phyloP scores from a whole-genome alignment of 73 alveolate species.

The Symbiodinium natans region DNA sequence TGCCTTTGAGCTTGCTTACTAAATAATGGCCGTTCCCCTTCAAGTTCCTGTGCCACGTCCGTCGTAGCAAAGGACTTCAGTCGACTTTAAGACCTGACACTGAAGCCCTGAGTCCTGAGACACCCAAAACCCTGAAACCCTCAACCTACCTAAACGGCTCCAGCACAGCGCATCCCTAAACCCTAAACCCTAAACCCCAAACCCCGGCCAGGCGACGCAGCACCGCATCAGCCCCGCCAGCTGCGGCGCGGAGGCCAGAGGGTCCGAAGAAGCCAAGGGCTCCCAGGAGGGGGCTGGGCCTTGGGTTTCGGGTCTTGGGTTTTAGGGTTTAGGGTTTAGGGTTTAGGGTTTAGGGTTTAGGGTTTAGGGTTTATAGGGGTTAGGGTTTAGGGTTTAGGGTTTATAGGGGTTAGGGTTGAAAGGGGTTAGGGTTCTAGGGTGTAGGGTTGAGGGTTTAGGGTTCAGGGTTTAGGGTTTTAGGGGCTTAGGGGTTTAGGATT shows the following conservation, averaged over 20 bases:
- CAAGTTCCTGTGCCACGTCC: no score
- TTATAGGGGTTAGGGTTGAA: neutral
- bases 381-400: neutral
- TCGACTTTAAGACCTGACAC: no score
- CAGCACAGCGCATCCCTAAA: neutral
- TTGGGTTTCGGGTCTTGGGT: neutral
- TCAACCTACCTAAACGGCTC: neutral
- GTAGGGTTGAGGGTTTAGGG: neutral
- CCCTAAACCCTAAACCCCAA: neutral
- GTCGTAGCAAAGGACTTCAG: no score
- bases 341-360: neutral
- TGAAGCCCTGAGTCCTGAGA: no score
- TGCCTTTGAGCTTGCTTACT: no score
- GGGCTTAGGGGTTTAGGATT: no score
- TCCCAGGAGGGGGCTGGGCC: neutral
- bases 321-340: neutral
- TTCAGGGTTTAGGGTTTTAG: no score
- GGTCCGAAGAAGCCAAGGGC: neutral
- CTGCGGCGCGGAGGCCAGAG: neutral
- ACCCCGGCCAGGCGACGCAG: neutral
- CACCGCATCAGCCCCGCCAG: neutral
- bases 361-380: neutral
- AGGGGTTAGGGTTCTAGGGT: neutral
- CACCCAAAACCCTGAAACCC: neutral
- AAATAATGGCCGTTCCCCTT: no score